Evolutionary conservation across 345 rosid species (phyloP).

Genomic region (Ailanthus altissimus): DNA sequence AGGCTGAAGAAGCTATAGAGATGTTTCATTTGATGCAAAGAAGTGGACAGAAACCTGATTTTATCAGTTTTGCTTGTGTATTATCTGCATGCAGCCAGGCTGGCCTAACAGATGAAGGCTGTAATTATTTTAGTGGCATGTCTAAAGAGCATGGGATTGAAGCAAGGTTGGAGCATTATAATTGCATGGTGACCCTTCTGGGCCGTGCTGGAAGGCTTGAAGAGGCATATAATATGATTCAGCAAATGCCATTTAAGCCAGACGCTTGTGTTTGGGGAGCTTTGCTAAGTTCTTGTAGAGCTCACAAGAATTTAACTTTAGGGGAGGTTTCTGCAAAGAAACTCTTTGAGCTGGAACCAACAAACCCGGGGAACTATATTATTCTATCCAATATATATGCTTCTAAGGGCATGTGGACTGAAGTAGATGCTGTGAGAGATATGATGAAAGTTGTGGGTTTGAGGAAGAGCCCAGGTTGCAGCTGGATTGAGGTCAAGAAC

Average conservation of each 20-base stretch:
- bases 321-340: conserved; percentile 42
- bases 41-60: conserved; percentile 56
- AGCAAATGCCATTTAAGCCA: conserved; percentile 62
- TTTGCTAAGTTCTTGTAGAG: conserved; percentile 67
- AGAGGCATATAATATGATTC: conserved; percentile 64
- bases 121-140: conserved; percentile 52
- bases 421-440: conserved; percentile 34
- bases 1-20: conserved; percentile 52
- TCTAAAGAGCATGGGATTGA: conserved; percentile 48
- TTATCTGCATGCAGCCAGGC: conserved; percentile 72
- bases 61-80: conserved; percentile 56
- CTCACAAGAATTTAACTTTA: conserved; percentile 33
- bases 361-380: conserved; percentile 45
- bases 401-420: conserved; percentile 42
- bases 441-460: conserved; percentile 37
- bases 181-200: conserved; percentile 75
- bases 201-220: conserved; percentile 70
- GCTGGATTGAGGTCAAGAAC: conserved; percentile 41
- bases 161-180: conserved; percentile 68
- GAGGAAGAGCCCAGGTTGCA: conserved; percentile 43
- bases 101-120: conserved; percentile 58
- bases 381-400: conserved; percentile 52
- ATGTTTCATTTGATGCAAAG: conserved; percentile 54
- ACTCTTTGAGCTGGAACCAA: conserved; percentile 46
- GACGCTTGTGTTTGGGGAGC: conserved; percentile 82